These are phyloP conservation scores for Microascus cirrosus DNA, from an alignment of 2,329 filamentous ascomycete species.

Conservation along the genomic window DNA sequence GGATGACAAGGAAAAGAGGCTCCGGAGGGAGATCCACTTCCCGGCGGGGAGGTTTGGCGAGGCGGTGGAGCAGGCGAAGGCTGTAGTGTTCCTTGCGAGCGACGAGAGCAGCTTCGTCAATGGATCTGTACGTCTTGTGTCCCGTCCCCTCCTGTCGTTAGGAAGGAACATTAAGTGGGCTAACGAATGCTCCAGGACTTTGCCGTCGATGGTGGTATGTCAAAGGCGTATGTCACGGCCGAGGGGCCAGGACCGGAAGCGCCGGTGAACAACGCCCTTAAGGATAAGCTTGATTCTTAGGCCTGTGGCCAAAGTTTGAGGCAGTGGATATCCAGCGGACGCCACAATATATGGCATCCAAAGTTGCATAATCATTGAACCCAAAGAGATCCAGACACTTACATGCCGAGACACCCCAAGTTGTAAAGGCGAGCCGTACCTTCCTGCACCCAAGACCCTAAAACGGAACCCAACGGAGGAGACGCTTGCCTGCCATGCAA, in stretches of 20 bases:
- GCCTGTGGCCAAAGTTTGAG: not conserved
- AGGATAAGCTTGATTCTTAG: constrained; percentile 15
- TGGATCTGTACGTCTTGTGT: constrained; percentile 26
- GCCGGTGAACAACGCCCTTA: constrained; percentile 50
- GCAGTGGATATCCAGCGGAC: not conserved
- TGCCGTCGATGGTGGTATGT: constrained; percentile 62
- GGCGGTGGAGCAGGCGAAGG: constrained; percentile 66
- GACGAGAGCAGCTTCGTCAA: constrained; percentile 69
- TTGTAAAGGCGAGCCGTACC: no score
- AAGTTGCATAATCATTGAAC: not conserved
- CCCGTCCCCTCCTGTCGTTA: not conserved
- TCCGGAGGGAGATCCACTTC: constrained; percentile 65
- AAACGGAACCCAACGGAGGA: no score
- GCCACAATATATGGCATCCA: not conserved
- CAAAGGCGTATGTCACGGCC: constrained; percentile 31
- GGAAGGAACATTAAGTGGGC: not conserved
- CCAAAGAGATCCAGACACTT: not conserved
- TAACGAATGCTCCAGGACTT: constrained; percentile 38
- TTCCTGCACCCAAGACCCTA: no score
- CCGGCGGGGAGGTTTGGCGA: constrained; percentile 66
- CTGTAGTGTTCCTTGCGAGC: constrained; percentile 62
- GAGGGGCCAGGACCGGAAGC: constrained; percentile 21
- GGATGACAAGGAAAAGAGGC: constrained; percentile 57
- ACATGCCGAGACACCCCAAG: not conserved
- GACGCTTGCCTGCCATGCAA: no score